Conservation (phyloP, 148 eudicot genomes). For the Fagopyrum esculentum region DNA sequence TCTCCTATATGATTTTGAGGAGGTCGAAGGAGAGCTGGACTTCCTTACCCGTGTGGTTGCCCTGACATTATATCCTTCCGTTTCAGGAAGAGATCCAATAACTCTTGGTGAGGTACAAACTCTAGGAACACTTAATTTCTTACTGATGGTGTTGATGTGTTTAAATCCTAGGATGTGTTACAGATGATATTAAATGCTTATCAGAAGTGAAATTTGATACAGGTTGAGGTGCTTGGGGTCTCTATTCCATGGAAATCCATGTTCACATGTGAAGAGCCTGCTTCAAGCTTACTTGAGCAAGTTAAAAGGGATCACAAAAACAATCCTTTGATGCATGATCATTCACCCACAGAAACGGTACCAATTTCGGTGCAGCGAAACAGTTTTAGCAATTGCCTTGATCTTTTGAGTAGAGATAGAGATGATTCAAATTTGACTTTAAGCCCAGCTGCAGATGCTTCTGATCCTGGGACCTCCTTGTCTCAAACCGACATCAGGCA, state of each 20-base stretch:
- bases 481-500: slow-evolving; percentile 38
- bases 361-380: slow-evolving; percentile 13
- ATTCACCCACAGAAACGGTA: slow-evolving; percentile 23
- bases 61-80: slow-evolving; percentile 75
- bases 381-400: slow-evolving; percentile 28
- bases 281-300: slow-evolving; percentile 48
- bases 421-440: neutral
- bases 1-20: slow-evolving; percentile 86
- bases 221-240: slow-evolving; percentile 94
- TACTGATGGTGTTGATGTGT: neutral
- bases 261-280: slow-evolving; percentile 47
- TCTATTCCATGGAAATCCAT: slow-evolving; percentile 83
- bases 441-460: slow-evolving; percentile 10
- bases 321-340: slow-evolving; percentile 27
- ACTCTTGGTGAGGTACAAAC: slow-evolving; percentile 93
- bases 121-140: neutral
- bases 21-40: slow-evolving; percentile 88
- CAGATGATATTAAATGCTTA: neutral
- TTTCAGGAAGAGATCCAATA: slow-evolving; percentile 59
- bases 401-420: slow-evolving; percentile 25
- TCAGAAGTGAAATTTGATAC: slow-evolving; percentile 17
- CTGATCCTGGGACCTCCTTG: slow-evolving; percentile 22
- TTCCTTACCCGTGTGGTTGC: slow-evolving; percentile 91
- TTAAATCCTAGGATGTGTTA: neutral
- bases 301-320: slow-evolving; percentile 21